phyloP scores from a whole-genome alignment of 179 eudicot genomes.

The Beta macrorhiza region DNA sequence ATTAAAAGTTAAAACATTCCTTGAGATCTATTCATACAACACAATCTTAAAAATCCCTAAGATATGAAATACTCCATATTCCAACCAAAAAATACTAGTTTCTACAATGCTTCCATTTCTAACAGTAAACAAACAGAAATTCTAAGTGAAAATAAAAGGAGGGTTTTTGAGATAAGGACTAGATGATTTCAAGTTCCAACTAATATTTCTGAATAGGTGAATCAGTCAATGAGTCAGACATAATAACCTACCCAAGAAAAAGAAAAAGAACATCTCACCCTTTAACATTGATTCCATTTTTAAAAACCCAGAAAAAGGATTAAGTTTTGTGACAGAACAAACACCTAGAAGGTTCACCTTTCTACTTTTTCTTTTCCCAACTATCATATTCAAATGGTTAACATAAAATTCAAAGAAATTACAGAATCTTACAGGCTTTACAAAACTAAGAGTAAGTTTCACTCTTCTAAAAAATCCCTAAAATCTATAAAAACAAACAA shows the following conservation, averaged over 20 bases:
- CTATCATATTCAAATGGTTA: not conserved
- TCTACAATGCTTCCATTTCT: not conserved
- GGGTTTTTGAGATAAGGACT: not conserved
- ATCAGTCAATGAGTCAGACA: slow-evolving; percentile 21
- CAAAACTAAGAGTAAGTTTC: not conserved
- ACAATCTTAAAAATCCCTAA: slow-evolving; percentile 1
- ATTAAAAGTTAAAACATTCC: not conserved
- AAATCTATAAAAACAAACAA: not conserved
- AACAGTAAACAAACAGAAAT: not conserved
- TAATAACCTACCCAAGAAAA: slow-evolving; percentile 3
- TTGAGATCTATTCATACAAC: not conserved
- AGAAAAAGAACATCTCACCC: slow-evolving; percentile 16
- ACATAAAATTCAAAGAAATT: not conserved
- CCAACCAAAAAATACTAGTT: not conserved
- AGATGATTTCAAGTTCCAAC: not conserved
- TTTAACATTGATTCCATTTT: slow-evolving; percentile 16
- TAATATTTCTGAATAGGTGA: not conserved
- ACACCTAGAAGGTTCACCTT: slow-evolving; percentile 17
- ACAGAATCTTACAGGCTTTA: not conserved
- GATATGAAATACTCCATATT: not conserved
- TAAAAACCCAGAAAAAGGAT: slow-evolving; percentile 13
- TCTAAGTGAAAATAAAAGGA: not conserved
- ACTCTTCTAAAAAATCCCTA: not conserved
- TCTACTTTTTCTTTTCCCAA: slow-evolving; percentile 19
- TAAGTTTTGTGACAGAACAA: slow-evolving; percentile 13